Conservation (phyloP, 176 grass and related monocot genomes). For the Lolium perenne region DNA sequence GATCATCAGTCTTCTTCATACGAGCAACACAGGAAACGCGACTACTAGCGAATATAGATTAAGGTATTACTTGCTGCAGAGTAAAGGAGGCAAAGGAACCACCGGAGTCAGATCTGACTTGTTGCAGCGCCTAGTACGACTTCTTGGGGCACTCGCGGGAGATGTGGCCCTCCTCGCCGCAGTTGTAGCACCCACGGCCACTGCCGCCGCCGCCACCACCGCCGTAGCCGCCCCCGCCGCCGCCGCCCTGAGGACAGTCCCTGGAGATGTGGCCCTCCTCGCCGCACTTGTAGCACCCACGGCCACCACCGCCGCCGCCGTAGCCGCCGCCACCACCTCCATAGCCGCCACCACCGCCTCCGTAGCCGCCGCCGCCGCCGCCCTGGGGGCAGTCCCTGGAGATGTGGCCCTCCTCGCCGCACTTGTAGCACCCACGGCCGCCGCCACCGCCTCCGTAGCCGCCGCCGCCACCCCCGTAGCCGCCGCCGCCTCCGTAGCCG, state of each 20-base stretch:
- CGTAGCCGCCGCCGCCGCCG: neutral
- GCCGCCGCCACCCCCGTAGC: neutral
- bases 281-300: conserved; percentile 14
- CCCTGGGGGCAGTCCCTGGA: neutral
- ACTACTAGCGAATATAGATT: neutral
- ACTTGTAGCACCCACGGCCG: neutral
- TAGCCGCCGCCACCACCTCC: neutral
- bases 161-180: conserved; percentile 15
- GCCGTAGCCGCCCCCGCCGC: neutral
- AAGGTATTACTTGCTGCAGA: neutral
- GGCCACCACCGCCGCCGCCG: neutral
- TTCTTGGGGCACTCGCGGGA: conserved; percentile 3
- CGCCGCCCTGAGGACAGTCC: neutral
- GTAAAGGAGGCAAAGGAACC: neutral
- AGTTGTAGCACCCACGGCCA: conserved; percentile 4
- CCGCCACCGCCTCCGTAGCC: neutral
- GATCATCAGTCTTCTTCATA: neutral
- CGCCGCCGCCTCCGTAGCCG: neutral
- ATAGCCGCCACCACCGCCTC: neutral
- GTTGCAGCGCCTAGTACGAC: neutral
- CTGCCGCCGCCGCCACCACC: neutral
- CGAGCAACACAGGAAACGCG: neutral
- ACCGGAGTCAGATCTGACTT: neutral
- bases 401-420: conserved; percentile 8
- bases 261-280: conserved; percentile 10